Evolutionary conservation across 2,329 filamentous ascomycete species (phyloP).

Genomic region (Nannizzia gypsea): DNA sequence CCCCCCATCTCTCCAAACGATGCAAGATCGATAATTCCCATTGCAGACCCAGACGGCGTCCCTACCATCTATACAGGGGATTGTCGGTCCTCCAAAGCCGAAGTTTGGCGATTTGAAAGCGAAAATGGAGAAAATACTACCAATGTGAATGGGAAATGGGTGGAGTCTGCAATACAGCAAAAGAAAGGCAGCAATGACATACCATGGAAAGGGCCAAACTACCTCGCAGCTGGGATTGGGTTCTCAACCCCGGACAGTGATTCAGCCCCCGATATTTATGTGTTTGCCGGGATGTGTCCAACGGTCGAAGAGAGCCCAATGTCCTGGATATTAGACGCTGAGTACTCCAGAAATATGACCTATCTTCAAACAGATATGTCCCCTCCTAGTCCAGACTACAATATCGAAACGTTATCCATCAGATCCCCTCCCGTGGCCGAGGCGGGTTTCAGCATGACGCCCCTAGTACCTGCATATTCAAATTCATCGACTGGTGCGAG

Average conservation of each 20-base stretch:
- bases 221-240: slow-evolving; percentile 49
- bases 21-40: slow-evolving; percentile 52
- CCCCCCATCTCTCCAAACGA: slow-evolving; percentile 49
- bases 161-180: slow-evolving; percentile 24
- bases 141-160: slow-evolving; percentile 46
- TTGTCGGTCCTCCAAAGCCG: slow-evolving; percentile 37
- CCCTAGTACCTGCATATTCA: slow-evolving; percentile 56
- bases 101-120: slow-evolving; percentile 44
- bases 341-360: slow-evolving; percentile 76
- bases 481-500: slow-evolving; percentile 51
- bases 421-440: slow-evolving; percentile 62
- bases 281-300: slow-evolving; percentile 88
- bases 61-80: slow-evolving; percentile 64
- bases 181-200: slow-evolving; percentile 20
- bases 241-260: slow-evolving; percentile 49
- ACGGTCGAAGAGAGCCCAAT: slow-evolving; percentile 29
- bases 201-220: slow-evolving; percentile 41
- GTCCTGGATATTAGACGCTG: slow-evolving; percentile 56
- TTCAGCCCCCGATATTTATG: slow-evolving; percentile 46
- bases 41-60: slow-evolving; percentile 54
- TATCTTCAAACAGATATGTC: slow-evolving; percentile 32
- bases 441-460: slow-evolving; percentile 76
- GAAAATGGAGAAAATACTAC: slow-evolving; percentile 28
- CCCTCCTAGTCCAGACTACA: slow-evolving; percentile 11
- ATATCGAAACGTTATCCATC: slow-evolving; percentile 35